Conservation (phyloP, 768 basidiomycete species). For the Tulasnella sp. region DNA sequence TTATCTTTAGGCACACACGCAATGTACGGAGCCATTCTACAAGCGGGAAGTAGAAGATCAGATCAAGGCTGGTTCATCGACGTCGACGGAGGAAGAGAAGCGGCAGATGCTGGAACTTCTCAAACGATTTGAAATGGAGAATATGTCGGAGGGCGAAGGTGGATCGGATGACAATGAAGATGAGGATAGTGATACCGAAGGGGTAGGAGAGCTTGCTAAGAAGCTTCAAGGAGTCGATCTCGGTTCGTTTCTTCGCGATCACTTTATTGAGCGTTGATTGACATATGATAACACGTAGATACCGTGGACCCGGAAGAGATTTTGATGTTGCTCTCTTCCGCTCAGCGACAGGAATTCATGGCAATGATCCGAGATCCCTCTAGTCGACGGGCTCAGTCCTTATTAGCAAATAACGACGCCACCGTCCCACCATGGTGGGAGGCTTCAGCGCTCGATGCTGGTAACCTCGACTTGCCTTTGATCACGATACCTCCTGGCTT, state of each 20-base stretch:
- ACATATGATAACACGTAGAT: slow-evolving; percentile 31
- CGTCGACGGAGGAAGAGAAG: slow-evolving; percentile 44
- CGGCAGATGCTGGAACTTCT: slow-evolving; percentile 57
- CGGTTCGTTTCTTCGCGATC: slow-evolving; percentile 33
- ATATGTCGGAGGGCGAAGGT: slow-evolving; percentile 26
- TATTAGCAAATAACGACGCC: slow-evolving; percentile 48
- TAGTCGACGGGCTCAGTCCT: slow-evolving; percentile 47
- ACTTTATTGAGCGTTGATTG: neutral
- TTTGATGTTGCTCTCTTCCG: slow-evolving; percentile 50
- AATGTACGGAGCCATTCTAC: slow-evolving; percentile 78
- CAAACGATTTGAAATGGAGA: slow-evolving; percentile 60
- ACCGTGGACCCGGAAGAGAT: slow-evolving; percentile 44
- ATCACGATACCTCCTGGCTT: slow-evolving; percentile 36
- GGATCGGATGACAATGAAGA: slow-evolving; percentile 30
- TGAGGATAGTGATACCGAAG: slow-evolving; percentile 29
- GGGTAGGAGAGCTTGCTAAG: slow-evolving; percentile 36
- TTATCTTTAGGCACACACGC: slow-evolving; percentile 42
- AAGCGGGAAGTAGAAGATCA: slow-evolving; percentile 59
- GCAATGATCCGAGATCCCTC: slow-evolving; percentile 48
- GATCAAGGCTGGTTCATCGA: slow-evolving; percentile 46
- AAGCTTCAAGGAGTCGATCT: slow-evolving; percentile 52
- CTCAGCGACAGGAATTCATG: slow-evolving; percentile 52
- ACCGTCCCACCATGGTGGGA: slow-evolving; percentile 68
- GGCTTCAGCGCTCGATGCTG: slow-evolving; percentile 19
- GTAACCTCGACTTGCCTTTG: slow-evolving; percentile 27